Percentiles rank a stretch among this genome's conserved stretches.
Conservation (phyloP, 2,329 filamentous ascomycete species). For the Penicillium sclerotiorum region DNA sequence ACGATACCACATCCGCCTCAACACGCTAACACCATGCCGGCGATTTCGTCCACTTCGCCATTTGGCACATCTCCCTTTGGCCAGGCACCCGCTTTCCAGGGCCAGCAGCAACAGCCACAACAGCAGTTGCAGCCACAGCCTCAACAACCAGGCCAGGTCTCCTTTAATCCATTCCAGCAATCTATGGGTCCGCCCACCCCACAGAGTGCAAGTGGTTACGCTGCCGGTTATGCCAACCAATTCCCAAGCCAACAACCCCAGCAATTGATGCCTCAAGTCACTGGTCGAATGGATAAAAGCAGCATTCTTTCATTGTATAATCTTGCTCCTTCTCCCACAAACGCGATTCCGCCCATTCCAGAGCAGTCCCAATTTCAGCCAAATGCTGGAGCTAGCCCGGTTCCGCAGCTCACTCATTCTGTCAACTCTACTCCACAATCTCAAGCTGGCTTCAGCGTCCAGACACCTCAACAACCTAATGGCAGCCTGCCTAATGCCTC, state of each 20-base stretch:
- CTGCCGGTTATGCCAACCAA: slow-evolving; percentile 25
- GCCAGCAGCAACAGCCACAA: slow-evolving; percentile 28
- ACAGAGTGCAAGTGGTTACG: slow-evolving; percentile 18
- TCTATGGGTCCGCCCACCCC: slow-evolving; percentile 29
- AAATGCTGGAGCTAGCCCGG: slow-evolving; percentile 22
- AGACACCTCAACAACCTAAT: slow-evolving; percentile 22
- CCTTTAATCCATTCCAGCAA: slow-evolving; percentile 40
- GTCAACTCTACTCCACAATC: slow-evolving; percentile 27
- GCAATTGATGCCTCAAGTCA: slow-evolving; percentile 43
- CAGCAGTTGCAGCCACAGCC: slow-evolving; percentile 22
- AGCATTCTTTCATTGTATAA: slow-evolving; percentile 31
- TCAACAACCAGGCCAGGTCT: slow-evolving; percentile 1
- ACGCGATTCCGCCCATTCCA: slow-evolving; percentile 32
- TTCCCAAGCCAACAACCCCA: slow-evolving; percentile 29
- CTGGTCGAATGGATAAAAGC: slow-evolving; percentile 45
- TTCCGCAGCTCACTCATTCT: slow-evolving; percentile 23
- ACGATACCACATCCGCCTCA: slow-evolving; percentile 26
- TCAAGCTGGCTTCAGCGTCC: slow-evolving; percentile 24
- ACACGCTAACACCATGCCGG: slow-evolving; percentile 45
- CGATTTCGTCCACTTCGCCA: slow-evolving; percentile 33
- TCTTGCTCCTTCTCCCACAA: slow-evolving; percentile 37
- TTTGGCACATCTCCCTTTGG: slow-evolving; percentile 35
- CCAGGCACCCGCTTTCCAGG: slow-evolving; percentile 29
- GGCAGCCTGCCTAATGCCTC: slow-evolving; percentile 26
- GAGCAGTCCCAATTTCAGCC: slow-evolving; percentile 35